phyloP scores from a whole-genome alignment of 768 basidiomycete species.

The Terana coerulea region DNA sequence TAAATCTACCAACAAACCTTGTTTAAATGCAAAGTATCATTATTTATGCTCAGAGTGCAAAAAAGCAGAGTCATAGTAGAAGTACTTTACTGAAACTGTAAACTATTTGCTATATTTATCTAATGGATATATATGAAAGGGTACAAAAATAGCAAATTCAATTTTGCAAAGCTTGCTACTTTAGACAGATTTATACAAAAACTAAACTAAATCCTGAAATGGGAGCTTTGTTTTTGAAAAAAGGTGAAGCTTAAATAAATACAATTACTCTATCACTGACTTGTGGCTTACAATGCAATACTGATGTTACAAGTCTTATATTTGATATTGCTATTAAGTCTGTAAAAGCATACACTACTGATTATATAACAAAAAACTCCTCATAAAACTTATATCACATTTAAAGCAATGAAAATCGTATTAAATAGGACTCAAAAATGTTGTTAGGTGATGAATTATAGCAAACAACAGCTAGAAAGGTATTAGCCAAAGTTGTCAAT shows the following conservation, averaged over 20 bases:
- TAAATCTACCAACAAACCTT: background rate
- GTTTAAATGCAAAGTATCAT: background rate
- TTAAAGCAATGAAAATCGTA: constrained; percentile 27
- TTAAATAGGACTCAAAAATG: constrained; percentile 24
- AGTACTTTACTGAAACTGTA: background rate
- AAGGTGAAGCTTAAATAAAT: constrained; percentile 35
- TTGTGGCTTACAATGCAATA: constrained; percentile 35
- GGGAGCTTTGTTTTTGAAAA: constrained; percentile 29
- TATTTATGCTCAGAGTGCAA: background rate
- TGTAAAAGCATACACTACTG: constrained; percentile 35
- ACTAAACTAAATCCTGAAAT: constrained; percentile 25
- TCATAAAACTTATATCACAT: constrained; percentile 36
- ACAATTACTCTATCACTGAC: constrained; percentile 28
- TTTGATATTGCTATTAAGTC: constrained; percentile 40
- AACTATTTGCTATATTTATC: constrained; percentile 9
- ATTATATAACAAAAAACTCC: constrained; percentile 41
- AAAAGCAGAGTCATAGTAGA: background rate
- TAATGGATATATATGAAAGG: constrained; percentile 17
- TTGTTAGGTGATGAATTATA: constrained; percentile 9
- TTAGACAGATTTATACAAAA: constrained; percentile 23
- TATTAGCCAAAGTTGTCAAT: constrained; percentile 7
- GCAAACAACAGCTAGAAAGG: constrained; percentile 2
- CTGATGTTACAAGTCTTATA: constrained; percentile 35
- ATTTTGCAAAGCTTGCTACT: constrained; percentile 34
- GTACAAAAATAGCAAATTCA: constrained; percentile 23